Conservation (phyloP, 2,329 filamentous ascomycete genomes). For the Xylariaceae sp. region DNA sequence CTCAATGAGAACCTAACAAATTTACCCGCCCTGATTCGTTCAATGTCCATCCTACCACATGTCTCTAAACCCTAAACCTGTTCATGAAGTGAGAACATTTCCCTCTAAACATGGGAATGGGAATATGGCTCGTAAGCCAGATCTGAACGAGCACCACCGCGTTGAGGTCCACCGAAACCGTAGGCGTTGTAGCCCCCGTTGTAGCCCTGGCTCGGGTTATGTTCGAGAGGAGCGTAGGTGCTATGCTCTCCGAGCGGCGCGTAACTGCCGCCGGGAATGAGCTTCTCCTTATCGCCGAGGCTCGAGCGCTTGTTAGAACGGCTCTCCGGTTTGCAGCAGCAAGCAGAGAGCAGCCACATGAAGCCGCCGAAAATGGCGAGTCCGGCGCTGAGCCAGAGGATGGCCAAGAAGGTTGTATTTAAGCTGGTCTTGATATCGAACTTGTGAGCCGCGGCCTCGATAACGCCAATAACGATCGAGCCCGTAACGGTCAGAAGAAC, state of each 20-base stretch:
- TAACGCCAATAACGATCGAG: conserved; percentile 60
- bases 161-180: conserved; percentile 37
- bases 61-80: not conserved
- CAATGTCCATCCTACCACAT: no score
- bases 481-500: conserved; percentile 70
- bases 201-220: not conserved
- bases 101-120: conserved; percentile 44
- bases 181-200: conserved; percentile 29
- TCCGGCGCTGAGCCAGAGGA: conserved; percentile 73
- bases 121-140: conserved; percentile 61
- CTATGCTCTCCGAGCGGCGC: conserved; percentile 40
- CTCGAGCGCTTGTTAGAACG: conserved; percentile 28
- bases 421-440: conserved; percentile 66
- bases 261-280: conserved; percentile 40
- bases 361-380: conserved; percentile 70
- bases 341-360: conserved; percentile 89
- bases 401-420: conserved; percentile 63
- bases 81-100: not conserved
- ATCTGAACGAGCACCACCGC: conserved; percentile 41
- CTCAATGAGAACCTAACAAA: not conserved
- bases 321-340: conserved; percentile 74
- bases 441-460: conserved; percentile 59
- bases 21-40: no score
- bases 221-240: no score
- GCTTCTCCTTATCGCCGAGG: conserved; percentile 45